Conservation (phyloP, 345 rosid genomes). For the Populus davidiana region DNA sequence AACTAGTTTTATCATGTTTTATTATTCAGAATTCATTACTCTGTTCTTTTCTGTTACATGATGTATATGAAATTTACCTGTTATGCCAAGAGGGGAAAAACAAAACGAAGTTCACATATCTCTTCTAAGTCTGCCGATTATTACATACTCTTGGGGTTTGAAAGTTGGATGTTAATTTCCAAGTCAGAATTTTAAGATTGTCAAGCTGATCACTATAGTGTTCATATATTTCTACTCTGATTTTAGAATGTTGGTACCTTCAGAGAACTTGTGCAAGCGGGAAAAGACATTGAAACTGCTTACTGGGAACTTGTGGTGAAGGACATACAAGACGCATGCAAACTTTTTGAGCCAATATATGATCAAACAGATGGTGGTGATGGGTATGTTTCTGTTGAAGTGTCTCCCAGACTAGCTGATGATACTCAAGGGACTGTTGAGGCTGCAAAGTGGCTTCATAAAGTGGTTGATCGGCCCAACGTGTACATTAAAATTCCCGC, state of each 20-base stretch:
- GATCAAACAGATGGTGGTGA: slow-evolving; percentile 87
- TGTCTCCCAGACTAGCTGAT: slow-evolving; percentile 92
- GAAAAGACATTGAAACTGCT: slow-evolving; percentile 81
- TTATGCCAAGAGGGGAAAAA: not conserved
- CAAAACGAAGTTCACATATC: not conserved
- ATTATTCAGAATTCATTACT: not conserved
- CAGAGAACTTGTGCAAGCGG: slow-evolving; percentile 87
- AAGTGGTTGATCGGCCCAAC: slow-evolving; percentile 74
- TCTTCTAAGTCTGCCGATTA: not conserved
- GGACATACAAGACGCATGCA: slow-evolving; percentile 98
- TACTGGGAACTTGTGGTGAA: slow-evolving; percentile 98
- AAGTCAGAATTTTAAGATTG: not conserved
- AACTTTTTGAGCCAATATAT: slow-evolving; percentile 88
- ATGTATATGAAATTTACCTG: not conserved
- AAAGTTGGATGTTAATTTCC: not conserved
- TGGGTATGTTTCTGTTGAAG: slow-evolving; percentile 98
- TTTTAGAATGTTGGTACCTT: slow-evolving; percentile 14
- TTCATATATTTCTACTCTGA: not conserved
- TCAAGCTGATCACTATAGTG: not conserved
- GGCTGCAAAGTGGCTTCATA: slow-evolving; percentile 85
- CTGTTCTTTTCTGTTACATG: not conserved
- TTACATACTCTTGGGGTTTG: not conserved
- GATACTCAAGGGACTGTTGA: slow-evolving; percentile 83
- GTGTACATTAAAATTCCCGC: slow-evolving; percentile 99
- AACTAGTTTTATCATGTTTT: not conserved